Evolutionary conservation across 176 grass and related monocot genomes (phyloP).

Genomic region (Rhynchospora tenuis): DNA sequence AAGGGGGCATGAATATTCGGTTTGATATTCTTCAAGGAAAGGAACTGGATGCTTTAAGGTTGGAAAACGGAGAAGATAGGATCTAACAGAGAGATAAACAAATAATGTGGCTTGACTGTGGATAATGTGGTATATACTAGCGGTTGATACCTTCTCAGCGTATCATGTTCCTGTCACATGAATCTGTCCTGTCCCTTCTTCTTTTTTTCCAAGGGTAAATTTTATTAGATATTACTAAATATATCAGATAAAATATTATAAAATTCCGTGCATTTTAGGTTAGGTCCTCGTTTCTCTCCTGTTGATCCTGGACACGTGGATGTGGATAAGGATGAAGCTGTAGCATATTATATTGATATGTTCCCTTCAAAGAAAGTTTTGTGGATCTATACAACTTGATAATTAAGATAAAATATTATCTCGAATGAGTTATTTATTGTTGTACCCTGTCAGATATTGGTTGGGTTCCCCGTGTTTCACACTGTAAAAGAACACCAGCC

Average conservation of each 20-base stretch:
- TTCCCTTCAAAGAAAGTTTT: not conserved
- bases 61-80: not conserved
- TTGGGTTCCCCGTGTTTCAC: not conserved
- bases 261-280: not conserved
- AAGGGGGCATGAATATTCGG: not conserved
- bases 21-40: not conserved
- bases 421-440: not conserved
- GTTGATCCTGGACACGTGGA: not conserved
- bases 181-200: not conserved
- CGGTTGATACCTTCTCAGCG: conserved; percentile 7
- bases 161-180: conserved; percentile 3
- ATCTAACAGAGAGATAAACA: not conserved
- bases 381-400: conserved; percentile 6
- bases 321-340: conserved; percentile 28
- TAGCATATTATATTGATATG: not conserved
- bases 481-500: not conserved
- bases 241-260: not conserved
- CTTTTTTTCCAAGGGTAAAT: not conserved
- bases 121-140: not conserved
- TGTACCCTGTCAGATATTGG: not conserved
- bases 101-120: not conserved
- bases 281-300: not conserved
- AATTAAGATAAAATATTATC: not conserved
- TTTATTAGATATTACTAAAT: not conserved
- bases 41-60: not conserved